Evolutionary conservation across 1,284 basidiomycete species (phyloP).

Genomic region (Sparassis latifolia): DNA sequence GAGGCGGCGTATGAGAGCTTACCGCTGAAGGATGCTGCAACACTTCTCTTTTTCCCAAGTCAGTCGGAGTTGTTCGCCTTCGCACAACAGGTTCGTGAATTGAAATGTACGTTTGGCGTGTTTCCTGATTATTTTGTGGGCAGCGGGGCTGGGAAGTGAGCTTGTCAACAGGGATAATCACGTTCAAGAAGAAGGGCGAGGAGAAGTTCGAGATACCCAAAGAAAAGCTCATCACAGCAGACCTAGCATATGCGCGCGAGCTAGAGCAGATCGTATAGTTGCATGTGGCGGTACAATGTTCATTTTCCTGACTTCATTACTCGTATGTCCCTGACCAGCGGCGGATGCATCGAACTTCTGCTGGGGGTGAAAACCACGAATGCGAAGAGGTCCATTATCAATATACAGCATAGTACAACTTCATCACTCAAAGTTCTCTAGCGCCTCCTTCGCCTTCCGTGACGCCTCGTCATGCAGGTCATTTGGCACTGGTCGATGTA

Average conservation of each 20-base stretch:
- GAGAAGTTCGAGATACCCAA: conserved; percentile 79
- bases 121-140: conserved; percentile 1
- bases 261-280: conserved; percentile 83
- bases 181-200: conserved; percentile 65
- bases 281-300: conserved; percentile 11
- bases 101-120: neutral
- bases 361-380: neutral
- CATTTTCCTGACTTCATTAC: conserved; percentile 5
- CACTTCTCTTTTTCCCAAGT: conserved; percentile 81
- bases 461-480: conserved; percentile 86
- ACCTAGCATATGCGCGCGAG: conserved; percentile 76
- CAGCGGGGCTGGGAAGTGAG: conserved; percentile 75
- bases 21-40: conserved; percentile 83
- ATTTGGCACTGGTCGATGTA: conserved; percentile 80
- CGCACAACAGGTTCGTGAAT: conserved; percentile 57
- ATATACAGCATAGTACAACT: conserved; percentile 14
- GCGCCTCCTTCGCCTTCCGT: conserved; percentile 79
- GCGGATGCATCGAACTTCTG: too few species aligned
- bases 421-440: conserved; percentile 82
- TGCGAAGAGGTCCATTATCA: conserved; percentile 14
- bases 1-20: conserved; percentile 86
- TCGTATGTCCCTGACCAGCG: neutral
- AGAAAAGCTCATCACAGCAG: conserved; percentile 70
- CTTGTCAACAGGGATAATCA: conserved; percentile 50
- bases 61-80: conserved; percentile 74